These are phyloP conservation scores for Colletotrichum aenigma DNA, from an alignment of 2,329 filamentous ascomycete genomes.

Conservation along the genomic window DNA sequence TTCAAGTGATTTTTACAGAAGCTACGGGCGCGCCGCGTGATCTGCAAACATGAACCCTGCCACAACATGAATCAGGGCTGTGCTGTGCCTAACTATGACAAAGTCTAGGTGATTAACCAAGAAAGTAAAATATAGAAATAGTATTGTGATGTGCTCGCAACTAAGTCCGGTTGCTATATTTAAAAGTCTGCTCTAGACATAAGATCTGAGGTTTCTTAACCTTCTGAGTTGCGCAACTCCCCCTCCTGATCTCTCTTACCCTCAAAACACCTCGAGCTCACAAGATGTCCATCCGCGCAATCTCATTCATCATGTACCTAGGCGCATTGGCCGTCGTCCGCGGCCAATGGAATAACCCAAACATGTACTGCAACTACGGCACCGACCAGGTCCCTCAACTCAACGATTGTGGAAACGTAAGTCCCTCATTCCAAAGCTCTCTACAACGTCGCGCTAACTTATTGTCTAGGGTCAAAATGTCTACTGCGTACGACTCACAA, in stretches of 20 bases:
- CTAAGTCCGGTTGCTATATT: not conserved
- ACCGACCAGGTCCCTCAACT: not conserved
- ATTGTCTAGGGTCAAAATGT: not conserved
- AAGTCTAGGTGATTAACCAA: not conserved
- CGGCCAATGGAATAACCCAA: not conserved
- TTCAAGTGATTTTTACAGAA: rapidly evolving
- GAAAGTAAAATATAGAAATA: not conserved
- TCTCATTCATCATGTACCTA: not conserved
- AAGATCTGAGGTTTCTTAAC: rapidly evolving
- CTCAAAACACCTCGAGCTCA: not conserved
- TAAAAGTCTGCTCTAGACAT: not conserved
- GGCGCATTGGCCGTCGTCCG: not conserved
- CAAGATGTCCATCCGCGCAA: not conserved
- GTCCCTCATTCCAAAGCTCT: not conserved
- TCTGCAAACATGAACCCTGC: not conserved
- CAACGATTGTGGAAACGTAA: not conserved
- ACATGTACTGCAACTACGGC: not conserved
- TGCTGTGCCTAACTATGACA: not conserved
- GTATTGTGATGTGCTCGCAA: not conserved
- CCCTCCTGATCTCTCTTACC: not conserved
- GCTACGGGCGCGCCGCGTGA: not conserved
- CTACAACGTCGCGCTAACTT: not conserved
- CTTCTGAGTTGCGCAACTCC: not conserved
- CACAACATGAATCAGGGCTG: not conserved
- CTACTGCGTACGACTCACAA: not conserved